Evolutionary conservation across 345 rosid genomes (phyloP).

Genomic region (Eucalyptus curtisii): DNA sequence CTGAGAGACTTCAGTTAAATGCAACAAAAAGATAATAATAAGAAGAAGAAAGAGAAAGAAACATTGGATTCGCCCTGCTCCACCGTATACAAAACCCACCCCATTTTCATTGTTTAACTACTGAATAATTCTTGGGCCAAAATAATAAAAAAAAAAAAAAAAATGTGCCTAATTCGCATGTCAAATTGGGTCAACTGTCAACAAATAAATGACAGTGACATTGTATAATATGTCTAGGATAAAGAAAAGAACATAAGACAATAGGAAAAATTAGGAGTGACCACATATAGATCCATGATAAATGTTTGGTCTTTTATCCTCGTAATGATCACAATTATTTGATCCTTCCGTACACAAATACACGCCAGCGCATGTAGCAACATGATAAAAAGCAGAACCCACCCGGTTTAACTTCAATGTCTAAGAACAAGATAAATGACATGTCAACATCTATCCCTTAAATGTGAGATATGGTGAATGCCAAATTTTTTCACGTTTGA

Average conservation of each 20-base stretch:
- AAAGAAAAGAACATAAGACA: background rate
- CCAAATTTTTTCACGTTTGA: background rate
- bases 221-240: background rate
- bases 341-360: background rate
- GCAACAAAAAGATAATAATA: background rate
- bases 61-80: background rate
- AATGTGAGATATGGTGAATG: background rate
- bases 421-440: background rate
- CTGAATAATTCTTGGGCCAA: background rate
- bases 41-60: background rate
- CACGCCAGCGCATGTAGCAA: background rate
- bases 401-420: background rate
- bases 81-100: background rate
- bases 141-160: no score
- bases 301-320: background rate
- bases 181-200: background rate
- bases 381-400: background rate
- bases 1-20: background rate
- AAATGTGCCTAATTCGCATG: background rate
- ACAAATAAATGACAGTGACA: background rate
- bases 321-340: background rate
- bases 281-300: background rate
- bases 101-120: background rate
- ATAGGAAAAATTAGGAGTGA: background rate
- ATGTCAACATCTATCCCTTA: rapidly evolving